phyloP scores from a whole-genome alignment of 768 basidiomycete species.

The Pulveroboletus frians region DNA sequence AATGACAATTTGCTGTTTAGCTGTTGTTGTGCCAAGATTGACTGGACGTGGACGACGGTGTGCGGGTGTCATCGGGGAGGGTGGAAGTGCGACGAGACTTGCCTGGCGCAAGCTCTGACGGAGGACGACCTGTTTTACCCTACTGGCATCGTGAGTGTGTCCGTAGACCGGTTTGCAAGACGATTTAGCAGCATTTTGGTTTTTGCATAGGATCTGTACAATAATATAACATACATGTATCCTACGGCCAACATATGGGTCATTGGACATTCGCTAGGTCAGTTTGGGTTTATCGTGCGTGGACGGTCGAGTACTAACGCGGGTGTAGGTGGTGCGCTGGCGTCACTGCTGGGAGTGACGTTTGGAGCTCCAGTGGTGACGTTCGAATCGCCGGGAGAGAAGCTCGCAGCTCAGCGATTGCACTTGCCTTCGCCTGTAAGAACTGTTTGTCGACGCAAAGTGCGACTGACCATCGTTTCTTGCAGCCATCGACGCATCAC shows the following conservation, averaged over 20 bases:
- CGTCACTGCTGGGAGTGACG: conserved; percentile 78
- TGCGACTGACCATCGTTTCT: not conserved
- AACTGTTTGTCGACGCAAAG: conserved; percentile 1
- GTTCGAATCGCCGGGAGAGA: conserved; percentile 88
- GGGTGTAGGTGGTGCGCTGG: conserved; percentile 53
- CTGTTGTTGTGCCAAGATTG: conserved; percentile 90
- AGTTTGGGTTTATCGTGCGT: conserved; percentile 32
- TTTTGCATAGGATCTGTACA: conserved; percentile 75
- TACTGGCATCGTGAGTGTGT: conserved; percentile 68
- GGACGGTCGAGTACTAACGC: conserved; percentile 20
- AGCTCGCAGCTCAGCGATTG: conserved; percentile 68
- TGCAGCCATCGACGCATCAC: conserved; percentile 66
- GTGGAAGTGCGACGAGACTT: conserved; percentile 77
- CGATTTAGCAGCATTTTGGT: not conserved
- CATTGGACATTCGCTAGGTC: conserved; percentile 63
- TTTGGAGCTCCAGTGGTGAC: conserved; percentile 86
- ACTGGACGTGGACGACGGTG: conserved; percentile 92
- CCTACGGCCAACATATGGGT: conserved; percentile 90
- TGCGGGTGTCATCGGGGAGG: conserved; percentile 83
- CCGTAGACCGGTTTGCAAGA: not conserved
- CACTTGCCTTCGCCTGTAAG: conserved; percentile 83
- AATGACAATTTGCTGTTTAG: conserved; percentile 93
- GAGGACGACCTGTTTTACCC: conserved; percentile 87
- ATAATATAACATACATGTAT: conserved; percentile 91
- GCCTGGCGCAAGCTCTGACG: conserved; percentile 68